Evolutionary conservation across 2,329 filamentous ascomycete species (phyloP).

Genomic region (Pseudodiploospora longispora): DNA sequence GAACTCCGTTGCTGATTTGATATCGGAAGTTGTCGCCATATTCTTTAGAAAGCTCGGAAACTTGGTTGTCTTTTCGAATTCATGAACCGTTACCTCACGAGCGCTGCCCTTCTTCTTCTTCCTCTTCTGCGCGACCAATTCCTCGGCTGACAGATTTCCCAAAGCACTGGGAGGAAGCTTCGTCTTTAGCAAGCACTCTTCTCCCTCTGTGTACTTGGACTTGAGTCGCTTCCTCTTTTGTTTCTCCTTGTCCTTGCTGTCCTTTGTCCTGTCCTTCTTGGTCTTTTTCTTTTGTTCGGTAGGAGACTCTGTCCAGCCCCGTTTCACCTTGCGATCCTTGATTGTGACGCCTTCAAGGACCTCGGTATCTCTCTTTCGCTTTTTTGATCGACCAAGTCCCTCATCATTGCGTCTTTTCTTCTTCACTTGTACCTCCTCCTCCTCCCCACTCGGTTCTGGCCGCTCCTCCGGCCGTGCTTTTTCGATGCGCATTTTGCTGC

Average conservation of each 20-base stretch:
- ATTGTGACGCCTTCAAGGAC: slow-evolving; percentile 61
- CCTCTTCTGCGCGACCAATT: slow-evolving; percentile 37
- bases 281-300: slow-evolving; percentile 42
- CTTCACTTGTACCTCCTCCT: slow-evolving; percentile 21
- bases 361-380: slow-evolving; percentile 43
- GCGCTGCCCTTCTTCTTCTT: slow-evolving; percentile 45
- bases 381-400: slow-evolving; percentile 24
- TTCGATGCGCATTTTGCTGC: slow-evolving; percentile 77
- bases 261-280: slow-evolving; percentile 30
- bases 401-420: slow-evolving; percentile 23
- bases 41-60: slow-evolving; percentile 74
- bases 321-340: slow-evolving; percentile 70
- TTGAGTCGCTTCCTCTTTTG: slow-evolving; percentile 52
- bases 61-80: slow-evolving; percentile 79
- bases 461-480: slow-evolving; percentile 56
- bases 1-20: slow-evolving; percentile 47
- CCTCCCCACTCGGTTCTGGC: slow-evolving; percentile 24
- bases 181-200: slow-evolving; percentile 81
- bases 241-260: slow-evolving; percentile 42
- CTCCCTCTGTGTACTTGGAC: slow-evolving; percentile 72
- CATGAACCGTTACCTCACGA: slow-evolving; percentile 65
- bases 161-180: slow-evolving; percentile 49
- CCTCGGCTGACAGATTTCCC: slow-evolving; percentile 33
- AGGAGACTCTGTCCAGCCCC: slow-evolving; percentile 75
- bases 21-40: slow-evolving; percentile 18